Base-by-base conservation (phyloP, 1,284 basidiomycete species). In the Xerocomus minutiporus region DNA sequence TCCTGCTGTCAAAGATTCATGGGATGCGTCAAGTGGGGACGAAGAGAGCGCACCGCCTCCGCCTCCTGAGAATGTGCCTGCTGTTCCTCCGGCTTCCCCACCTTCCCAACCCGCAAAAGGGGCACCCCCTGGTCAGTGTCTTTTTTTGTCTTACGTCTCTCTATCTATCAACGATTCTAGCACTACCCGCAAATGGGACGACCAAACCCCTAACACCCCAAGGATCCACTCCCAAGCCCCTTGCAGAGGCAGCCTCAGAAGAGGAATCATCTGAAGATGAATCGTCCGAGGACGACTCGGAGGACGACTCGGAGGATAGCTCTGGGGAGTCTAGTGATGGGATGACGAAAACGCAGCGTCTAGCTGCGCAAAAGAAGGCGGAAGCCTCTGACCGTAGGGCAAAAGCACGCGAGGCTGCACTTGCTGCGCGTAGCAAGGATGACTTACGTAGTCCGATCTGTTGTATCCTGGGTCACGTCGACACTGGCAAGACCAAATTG, bases 391-490 rank as follows among this genome's bases (percentile, higher is more conserved):
- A 83, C 35, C 82, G 93, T 40, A 81, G 90, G 51, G 82, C 85
- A 50, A 90, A 93, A 63, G 87, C 89, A 8, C 88, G 87, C 65
- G 86, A 93, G 71, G 88, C 85, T 31, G 95, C 96, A 8, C 71
- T 97, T 60, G 92, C 94, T 32, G 90, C 89, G 5, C 78, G 93
- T 52, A 92, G 75, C 71, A 94, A 91, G 69, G 93, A 98, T 64
- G 77, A 99, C 69, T 75, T 99, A 52, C 89, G 97, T 46, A 93
- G 88, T 69, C 97, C 97, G 28, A 99, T 99, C 67, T 99, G 97
- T 71, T 98, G 96, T 85, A 99, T 99, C 69, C 76, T 99, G 55
- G 97, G 97, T 56, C 97, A 99, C 72, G 97, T 99, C 81, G 97
- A 99, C 79, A 99, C 96, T 4, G 97, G 97, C 61, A 99, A 99